phyloP scores from a whole-genome alignment of 73 alveolate genomes.

The Paramecium sexaurelia region DNA sequence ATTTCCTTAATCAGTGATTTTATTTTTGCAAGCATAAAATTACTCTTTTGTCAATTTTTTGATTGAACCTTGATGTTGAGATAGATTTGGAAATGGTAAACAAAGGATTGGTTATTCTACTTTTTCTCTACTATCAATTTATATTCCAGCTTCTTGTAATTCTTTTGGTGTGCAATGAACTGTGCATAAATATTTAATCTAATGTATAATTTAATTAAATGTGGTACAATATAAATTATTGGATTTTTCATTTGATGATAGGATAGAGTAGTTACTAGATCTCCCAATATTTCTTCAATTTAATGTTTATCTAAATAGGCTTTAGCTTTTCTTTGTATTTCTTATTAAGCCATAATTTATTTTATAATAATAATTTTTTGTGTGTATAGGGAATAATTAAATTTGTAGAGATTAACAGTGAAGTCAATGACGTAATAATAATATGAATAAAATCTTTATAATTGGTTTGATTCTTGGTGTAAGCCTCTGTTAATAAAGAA shows the following conservation, averaged over 20 bases:
- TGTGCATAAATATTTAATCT: conserved; percentile 31
- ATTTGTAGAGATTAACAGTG: neutral
- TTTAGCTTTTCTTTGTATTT: conserved; percentile 27
- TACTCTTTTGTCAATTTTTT: conserved; percentile 17
- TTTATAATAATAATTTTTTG: neutral
- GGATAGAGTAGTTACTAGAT: neutral
- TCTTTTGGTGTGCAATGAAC: conserved; percentile 18
- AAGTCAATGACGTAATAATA: neutral
- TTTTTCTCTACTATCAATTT: neutral
- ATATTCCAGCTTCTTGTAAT: neutral
- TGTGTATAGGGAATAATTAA: neutral
- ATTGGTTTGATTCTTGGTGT: neutral
- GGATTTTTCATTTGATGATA: conserved; percentile 40
- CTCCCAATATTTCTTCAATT: conserved; percentile 49
- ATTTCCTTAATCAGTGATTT: conserved; percentile 40
- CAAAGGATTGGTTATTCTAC: conserved; percentile 8
- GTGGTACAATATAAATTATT: conserved; percentile 8
- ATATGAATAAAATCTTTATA: neutral
- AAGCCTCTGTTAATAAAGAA: neutral
- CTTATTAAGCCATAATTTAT: conserved; percentile 29
- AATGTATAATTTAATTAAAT: neutral
- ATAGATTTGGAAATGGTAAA: neutral
- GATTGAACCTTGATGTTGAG: conserved; percentile 6
- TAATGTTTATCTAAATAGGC: conserved; percentile 38
- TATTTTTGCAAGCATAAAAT: conserved; percentile 30